Conservation (phyloP, 2,329 filamentous ascomycete genomes). For the Gaeumannomyces tritici region DNA sequence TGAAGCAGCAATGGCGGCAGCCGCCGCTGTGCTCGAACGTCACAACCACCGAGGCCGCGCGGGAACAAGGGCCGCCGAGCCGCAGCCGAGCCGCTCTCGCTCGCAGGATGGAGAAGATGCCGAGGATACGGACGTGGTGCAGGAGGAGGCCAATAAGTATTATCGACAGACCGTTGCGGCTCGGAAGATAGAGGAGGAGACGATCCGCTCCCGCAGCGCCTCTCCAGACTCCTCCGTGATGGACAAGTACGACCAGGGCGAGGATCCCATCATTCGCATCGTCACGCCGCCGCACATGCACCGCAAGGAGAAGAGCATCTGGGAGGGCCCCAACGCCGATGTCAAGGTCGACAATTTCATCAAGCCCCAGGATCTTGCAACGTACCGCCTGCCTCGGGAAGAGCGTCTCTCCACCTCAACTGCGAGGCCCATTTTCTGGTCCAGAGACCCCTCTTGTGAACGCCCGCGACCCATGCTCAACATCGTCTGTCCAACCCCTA, state of each 20-base stretch:
- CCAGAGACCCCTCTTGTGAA: constrained; percentile 44
- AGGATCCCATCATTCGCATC: constrained; percentile 32
- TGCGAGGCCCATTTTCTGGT: constrained; percentile 26
- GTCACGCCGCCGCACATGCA: constrained; percentile 46
- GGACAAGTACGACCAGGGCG: constrained; percentile 39
- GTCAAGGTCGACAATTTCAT: constrained; percentile 51
- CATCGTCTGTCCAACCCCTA: constrained; percentile 50
- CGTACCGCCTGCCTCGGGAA: constrained; percentile 21
- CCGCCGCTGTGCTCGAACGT: constrained; percentile 28
- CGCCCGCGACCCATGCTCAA: constrained; percentile 49
- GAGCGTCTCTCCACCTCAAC: constrained; percentile 11
- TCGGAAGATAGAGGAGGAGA: constrained; percentile 41
- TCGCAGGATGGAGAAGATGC: constrained; percentile 6
- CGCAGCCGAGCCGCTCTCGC: constrained; percentile 15
- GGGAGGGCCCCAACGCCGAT: constrained; percentile 53
- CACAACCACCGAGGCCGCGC: constrained; percentile 18
- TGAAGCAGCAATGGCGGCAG: constrained; percentile 33
- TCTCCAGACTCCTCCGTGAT: constrained; percentile 45
- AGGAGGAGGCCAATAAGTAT: constrained; percentile 46
- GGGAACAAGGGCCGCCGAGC: constrained; percentile 19
- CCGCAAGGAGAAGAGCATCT: constrained; percentile 36
- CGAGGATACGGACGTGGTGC: constrained; percentile 23
- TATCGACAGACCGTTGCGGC: constrained; percentile 47
- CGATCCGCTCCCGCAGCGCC: constrained; percentile 40
- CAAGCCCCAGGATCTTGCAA: constrained; percentile 37